These are phyloP conservation scores for Monascus ruber DNA, from an alignment of 2,329 filamentous ascomycete species.

Conservation along the genomic window DNA sequence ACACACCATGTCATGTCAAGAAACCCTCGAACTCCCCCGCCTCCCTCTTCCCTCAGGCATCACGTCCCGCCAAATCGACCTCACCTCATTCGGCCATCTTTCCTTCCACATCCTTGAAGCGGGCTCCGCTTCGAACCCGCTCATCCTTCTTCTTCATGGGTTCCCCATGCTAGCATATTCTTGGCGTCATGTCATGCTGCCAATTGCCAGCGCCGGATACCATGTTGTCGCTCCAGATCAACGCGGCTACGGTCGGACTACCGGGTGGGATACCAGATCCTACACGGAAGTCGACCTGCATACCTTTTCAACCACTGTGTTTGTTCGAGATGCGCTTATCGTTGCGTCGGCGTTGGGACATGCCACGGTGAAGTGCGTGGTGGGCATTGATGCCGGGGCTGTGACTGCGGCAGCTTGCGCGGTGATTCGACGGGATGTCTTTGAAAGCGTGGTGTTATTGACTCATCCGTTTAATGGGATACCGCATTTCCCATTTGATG, in stretches of 20 bases:
- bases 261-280: constrained; percentile 43
- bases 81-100: constrained; percentile 48
- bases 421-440: constrained; percentile 53
- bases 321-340: constrained; percentile 52
- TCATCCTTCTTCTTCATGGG: constrained; percentile 54
- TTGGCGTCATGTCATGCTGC: constrained; percentile 53
- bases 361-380: constrained; percentile 44
- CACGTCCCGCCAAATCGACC: constrained; percentile 46
- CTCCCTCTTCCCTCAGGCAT: constrained; percentile 47
- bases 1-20: no score
- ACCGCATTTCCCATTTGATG: constrained; percentile 39
- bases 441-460: constrained; percentile 51
- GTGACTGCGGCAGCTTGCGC: constrained; percentile 49
- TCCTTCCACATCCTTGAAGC: constrained; percentile 52
- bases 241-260: constrained; percentile 56
- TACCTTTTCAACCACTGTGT: constrained; percentile 46
- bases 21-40: no score
- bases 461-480: constrained; percentile 52
- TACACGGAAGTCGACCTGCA: constrained; percentile 45
- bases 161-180: constrained; percentile 60
- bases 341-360: constrained; percentile 53
- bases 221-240: constrained; percentile 58
- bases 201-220: constrained; percentile 49
- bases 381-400: constrained; percentile 58
- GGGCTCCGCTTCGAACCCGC: constrained; percentile 38